Evolutionary conservation across 1,139 yeast genomes (phyloP), one percentile per base, ranked within the genome.

Genomic region (Sugiyamaella novakii): DNA sequence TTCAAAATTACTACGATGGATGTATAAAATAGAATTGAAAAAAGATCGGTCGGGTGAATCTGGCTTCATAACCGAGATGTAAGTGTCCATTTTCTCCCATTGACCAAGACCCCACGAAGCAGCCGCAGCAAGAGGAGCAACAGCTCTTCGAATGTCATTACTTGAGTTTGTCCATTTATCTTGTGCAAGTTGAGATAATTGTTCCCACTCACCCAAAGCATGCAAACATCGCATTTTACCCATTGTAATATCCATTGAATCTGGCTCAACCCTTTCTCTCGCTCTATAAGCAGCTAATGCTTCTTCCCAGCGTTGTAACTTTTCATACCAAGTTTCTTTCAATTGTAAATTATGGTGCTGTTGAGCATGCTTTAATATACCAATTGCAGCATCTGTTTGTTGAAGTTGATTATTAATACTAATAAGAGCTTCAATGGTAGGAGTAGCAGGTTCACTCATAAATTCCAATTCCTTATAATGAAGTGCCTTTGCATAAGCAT

Each of bases 91-190:
- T 61, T 88, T 77, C 60, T 89, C 97, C 98, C 98, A 94, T 65
- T 88, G 94, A 1, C 92, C 92, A 43, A 92, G 74, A n/a, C 98
- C 98, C 98, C 98, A 92, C 0, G 98, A 88, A 0, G 98, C 98
- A 2, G 98, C 98, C 0, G 98, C 98, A 0, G 98, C 98, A 48
- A 94, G 72, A 0, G 98, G 98, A 1, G 98, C 98, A 57, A 94
- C 91, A n/a, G 84, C 80, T 53, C 96, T 74, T 60, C 83, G 79
- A 43, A 81, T 81, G 22, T 87, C 96, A 42, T 81, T 77, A 2
- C 86, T 73, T 0, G 95, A 80, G 38, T 75, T 75, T 24, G 73
- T 75, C 98, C 98, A 94, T 63, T 87, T 87, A 41, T 83, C 84
- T 59, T 82, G 85, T 0, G 98, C 96, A 49, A 92, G 73, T 54